Base-by-base conservation (phyloP, 75 land plant genomes). In the Pinus taeda region DNA sequence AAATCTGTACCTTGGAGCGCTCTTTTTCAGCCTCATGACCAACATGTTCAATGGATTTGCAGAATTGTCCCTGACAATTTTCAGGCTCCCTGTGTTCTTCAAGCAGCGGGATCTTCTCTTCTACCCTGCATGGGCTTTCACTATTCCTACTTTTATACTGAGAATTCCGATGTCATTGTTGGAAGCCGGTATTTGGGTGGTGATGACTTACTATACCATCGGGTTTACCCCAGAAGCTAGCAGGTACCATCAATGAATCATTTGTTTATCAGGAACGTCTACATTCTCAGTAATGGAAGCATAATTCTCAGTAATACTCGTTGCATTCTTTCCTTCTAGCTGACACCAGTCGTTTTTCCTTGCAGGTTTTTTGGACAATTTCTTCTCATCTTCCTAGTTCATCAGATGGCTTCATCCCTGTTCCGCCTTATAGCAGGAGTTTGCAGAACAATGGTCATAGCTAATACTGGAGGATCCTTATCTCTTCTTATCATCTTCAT, bases 1-100 rank as follows among this genome's bases (percentile, higher is more conserved):
- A 3, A 82, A 77, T 13, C 3, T 84, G 9, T 95, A 82, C 73
- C 56, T 91, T 57, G 90, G 94, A 2, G 94, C 97, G 3, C 85
- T 90, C 11, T 69, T 96, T 74, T 96, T 86, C 39, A 77, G 83
- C 1, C 53, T 96, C 74, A 76, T 94, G 36, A 72, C 60, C 14
- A 87, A 92, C 82, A 92, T 92, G 88, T 96, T 96, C 91, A 89
- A 92, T 74, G 98, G 98, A 8, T 94, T 95, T 55, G 82, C 97
- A 22, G 98, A 96, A 83, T 83, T 94, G 3, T 76, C 97, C 11
- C 59, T 92, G 65, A 84, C 85, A 14, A 85, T 96, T 61, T 5
- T 11, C 3, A 83, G 97, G 69, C 98, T 96, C 49, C 98, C 98
- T 0, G 95, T 96, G 37, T 90, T 94, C 76, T 90, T 89, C 82